Evolutionary conservation across 768 basidiomycete genomes (phyloP).

Genomic region (Serendipita vermifera): DNA sequence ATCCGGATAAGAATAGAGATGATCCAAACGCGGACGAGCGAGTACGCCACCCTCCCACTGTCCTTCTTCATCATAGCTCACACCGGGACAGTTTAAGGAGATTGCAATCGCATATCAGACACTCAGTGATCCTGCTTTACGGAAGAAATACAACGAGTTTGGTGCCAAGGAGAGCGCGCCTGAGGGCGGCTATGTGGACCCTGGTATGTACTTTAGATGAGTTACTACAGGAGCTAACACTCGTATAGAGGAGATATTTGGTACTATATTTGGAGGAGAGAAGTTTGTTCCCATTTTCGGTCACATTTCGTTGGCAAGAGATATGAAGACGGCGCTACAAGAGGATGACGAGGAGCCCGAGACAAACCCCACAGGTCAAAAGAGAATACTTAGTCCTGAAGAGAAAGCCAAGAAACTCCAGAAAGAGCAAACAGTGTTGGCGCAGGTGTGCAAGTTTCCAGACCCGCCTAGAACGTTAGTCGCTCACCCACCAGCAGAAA

Average conservation of each 20-base stretch:
- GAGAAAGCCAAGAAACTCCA: constrained; percentile 46
- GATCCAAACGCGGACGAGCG: constrained; percentile 69
- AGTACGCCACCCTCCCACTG: constrained; percentile 24
- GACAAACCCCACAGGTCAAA: constrained; percentile 16
- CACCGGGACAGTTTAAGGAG: constrained; percentile 46
- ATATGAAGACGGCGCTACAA: constrained; percentile 88
- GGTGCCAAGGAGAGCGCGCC: constrained; percentile 70
- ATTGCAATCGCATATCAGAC: constrained; percentile 70
- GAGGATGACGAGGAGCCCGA: constrained; percentile 54
- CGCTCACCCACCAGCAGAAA: constrained; percentile 37
- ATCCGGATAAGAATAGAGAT: constrained; percentile 85
- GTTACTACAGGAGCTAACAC: too few relatives aligned
- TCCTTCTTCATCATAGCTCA: background rate
- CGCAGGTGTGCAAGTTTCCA: constrained; percentile 42
- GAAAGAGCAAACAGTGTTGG: constrained; percentile 34
- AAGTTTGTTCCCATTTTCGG: constrained; percentile 80
- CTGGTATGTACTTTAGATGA: too few relatives aligned
- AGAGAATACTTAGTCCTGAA: constrained; percentile 33
- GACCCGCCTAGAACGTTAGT: background rate
- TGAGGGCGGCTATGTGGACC: constrained; percentile 80
- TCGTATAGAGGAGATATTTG: constrained; percentile 31
- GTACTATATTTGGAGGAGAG: constrained; percentile 82
- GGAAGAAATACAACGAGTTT: constrained; percentile 84
- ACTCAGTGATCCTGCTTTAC: constrained; percentile 59
- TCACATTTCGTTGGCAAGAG: constrained; percentile 70